A percentile compares a stretch with the other conserved stretches of the same genome.
Evolutionary conservation across 192 early-diverging fungal species (phyloP).

Genomic region (Helicostylum pulchrum): DNA sequence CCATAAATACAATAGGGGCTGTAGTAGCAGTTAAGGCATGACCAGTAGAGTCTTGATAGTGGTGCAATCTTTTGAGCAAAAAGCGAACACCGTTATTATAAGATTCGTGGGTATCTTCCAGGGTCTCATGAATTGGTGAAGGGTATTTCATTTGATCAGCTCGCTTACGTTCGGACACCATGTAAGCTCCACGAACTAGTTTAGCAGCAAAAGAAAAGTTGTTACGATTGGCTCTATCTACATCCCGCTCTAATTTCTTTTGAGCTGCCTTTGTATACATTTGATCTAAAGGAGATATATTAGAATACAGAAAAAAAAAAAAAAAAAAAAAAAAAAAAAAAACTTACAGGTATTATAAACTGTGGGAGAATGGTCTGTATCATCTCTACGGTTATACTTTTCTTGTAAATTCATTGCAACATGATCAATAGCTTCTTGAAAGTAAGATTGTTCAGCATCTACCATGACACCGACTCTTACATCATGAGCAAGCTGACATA

Average conservation of each 20-base stretch:
- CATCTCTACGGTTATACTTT: constrained; percentile 59
- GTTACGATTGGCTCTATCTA: constrained; percentile 60
- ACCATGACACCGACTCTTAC: constrained; percentile 75
- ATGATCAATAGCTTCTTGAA: constrained; percentile 90
- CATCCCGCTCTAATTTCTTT: constrained; percentile 62
- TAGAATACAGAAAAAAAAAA: constrained; percentile 7
- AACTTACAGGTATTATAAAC: constrained; percentile 85
- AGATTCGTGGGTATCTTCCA: constrained; percentile 77
- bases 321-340: background rate
- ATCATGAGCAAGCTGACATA: constrained; percentile 61
- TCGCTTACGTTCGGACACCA: constrained; percentile 54
- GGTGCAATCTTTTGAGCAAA: constrained; percentile 59
- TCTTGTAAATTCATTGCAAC: constrained; percentile 67
- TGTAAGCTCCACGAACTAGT: constrained; percentile 58
- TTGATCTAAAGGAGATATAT: constrained; percentile 50
- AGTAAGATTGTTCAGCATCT: constrained; percentile 93
- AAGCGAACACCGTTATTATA: constrained; percentile 79
- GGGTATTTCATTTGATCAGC: constrained; percentile 65
- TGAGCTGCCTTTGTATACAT: constrained; percentile 82
- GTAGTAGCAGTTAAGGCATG: constrained; percentile 19
- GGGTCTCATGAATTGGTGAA: constrained; percentile 77
- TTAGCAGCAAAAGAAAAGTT: constrained; percentile 82
- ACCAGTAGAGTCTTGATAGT: constrained; percentile 31
- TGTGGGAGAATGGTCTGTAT: constrained; percentile 47
- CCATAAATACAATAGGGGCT: constrained; percentile 68